These are phyloP conservation scores for Fomes fomentarius DNA, from an alignment of 1,284 basidiomycete genomes.

Conservation along the genomic window DNA sequence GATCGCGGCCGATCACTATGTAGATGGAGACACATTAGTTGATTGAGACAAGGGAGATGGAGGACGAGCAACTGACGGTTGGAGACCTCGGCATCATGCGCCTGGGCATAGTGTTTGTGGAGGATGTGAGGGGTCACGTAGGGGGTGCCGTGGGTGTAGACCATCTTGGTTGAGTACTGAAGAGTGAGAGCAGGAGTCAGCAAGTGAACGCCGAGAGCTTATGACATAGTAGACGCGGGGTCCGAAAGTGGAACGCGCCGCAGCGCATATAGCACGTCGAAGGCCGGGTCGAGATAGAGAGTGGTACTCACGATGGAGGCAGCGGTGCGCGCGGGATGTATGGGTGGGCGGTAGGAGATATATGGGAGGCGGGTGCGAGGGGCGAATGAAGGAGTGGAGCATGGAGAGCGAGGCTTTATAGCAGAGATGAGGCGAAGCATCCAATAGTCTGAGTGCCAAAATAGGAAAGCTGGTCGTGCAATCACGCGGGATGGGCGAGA, in stretches of 20 bases:
- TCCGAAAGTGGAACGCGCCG: slow-evolving; percentile 4
- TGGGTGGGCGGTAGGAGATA: background rate
- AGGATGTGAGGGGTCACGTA: slow-evolving; percentile 86
- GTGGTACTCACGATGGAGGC: slow-evolving; percentile 9
- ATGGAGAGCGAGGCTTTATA: slow-evolving; percentile 26
- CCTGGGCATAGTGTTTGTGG: slow-evolving; percentile 80
- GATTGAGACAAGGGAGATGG: background rate
- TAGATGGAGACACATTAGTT: slow-evolving; percentile 12
- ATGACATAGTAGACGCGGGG: slow-evolving; percentile 1
- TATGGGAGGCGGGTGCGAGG: slow-evolving; percentile 15
- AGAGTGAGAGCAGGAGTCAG: slow-evolving; percentile 1
- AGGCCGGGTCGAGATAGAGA: background rate
- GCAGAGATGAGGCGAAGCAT: slow-evolving; percentile 27
- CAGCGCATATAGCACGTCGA: background rate
- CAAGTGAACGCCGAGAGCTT: slow-evolving; percentile 1
- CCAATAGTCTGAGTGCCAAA: slow-evolving; percentile 19
- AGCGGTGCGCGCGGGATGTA: background rate
- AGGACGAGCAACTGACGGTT: slow-evolving; percentile 50
- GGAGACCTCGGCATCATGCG: slow-evolving; percentile 63
- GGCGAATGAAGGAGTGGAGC: slow-evolving; percentile 20
- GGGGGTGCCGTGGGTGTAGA: slow-evolving; percentile 67
- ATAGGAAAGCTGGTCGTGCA: slow-evolving; percentile 20
- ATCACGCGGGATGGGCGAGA: slow-evolving; percentile 21
- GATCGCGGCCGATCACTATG: slow-evolving; percentile 86
- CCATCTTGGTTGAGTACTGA: slow-evolving; percentile 43